Conservation (phyloP, 352 stramenopile genomes). For the Globisporangium rhizosaccharum region DNA sequence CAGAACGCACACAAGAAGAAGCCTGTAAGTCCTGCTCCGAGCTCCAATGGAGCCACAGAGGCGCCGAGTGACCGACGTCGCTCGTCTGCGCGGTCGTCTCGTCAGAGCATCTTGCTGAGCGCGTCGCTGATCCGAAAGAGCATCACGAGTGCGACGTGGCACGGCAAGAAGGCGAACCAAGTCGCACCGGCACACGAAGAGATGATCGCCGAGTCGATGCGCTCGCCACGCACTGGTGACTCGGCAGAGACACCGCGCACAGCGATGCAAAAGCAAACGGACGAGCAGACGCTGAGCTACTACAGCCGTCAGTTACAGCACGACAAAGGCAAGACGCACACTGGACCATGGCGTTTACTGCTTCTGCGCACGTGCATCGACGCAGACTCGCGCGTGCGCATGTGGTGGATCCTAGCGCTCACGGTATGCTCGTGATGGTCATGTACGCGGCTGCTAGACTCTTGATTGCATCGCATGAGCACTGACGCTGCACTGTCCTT, state of each 20-base stretch:
- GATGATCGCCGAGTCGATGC: neutral
- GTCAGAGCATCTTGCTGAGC: neutral
- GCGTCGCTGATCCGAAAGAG: slow-evolving; percentile 2
- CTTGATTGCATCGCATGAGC: neutral
- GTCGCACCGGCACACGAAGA: neutral
- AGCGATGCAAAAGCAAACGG: neutral
- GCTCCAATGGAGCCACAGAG: neutral
- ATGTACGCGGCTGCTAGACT: no score
- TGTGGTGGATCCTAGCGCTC: slow-evolving; percentile 42
- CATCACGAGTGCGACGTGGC: neutral
- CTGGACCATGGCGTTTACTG: slow-evolving; percentile 6
- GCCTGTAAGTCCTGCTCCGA: neutral
- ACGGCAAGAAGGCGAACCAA: slow-evolving; percentile 4
- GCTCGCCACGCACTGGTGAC: neutral
- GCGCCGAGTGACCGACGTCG: neutral
- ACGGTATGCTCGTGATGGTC: slow-evolving; percentile 7
- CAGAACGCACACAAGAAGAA: slow-evolving; percentile 9
- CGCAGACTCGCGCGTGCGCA: slow-evolving; percentile 30
- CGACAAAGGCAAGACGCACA: neutral
- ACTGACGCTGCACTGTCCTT: neutral
- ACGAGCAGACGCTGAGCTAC: slow-evolving; percentile 2
- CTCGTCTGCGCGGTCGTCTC: neutral
- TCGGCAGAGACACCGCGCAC: neutral
- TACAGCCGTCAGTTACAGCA: neutral
- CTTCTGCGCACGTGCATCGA: slow-evolving; percentile 32